Percentiles rank a stretch among this genome's conserved stretches.
Evolutionary conservation across 495 filamentous ascomycete genomes (phyloP).

Genomic region (Sabuloglossum arenarium): DNA sequence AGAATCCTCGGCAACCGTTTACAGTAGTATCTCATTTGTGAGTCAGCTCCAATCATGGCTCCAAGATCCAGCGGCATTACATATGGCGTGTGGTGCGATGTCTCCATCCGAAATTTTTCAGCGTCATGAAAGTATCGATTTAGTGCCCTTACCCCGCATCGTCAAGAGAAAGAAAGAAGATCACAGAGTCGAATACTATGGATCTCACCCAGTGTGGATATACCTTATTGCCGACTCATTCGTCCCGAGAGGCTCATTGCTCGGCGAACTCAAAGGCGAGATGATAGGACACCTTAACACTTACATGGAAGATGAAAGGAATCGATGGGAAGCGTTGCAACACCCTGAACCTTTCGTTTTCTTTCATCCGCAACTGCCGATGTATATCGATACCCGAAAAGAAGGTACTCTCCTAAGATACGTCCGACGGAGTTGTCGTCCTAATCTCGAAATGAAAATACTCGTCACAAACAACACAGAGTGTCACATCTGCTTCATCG

Average conservation of each 20-base stretch:
- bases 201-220: slow-evolving; percentile 41
- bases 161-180: slow-evolving; percentile 26
- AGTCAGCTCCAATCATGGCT: slow-evolving; percentile 53
- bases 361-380: slow-evolving; percentile 58
- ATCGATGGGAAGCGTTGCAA: slow-evolving; percentile 53
- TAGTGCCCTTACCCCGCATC: slow-evolving; percentile 28
- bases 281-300: slow-evolving; percentile 51
- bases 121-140: slow-evolving; percentile 31
- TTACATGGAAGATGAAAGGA: slow-evolving; percentile 49
- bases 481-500: slow-evolving; percentile 79
- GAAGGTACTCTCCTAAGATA: slow-evolving; percentile 74
- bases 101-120: slow-evolving; percentile 27
- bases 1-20: slow-evolving; percentile 35
- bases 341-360: slow-evolving; percentile 75
- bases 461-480: slow-evolving; percentile 52
- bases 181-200: slow-evolving; percentile 20
- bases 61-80: slow-evolving; percentile 32
- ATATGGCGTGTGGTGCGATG: slow-evolving; percentile 21
- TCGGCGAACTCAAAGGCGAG: slow-evolving; percentile 75
- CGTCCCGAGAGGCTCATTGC: slow-evolving; percentile 41
- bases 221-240: slow-evolving; percentile 41
- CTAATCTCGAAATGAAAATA: slow-evolving; percentile 66
- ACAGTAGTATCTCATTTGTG: slow-evolving; percentile 45
- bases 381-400: slow-evolving; percentile 77
- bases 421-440: slow-evolving; percentile 67